Evolutionary conservation across 208 protist species (phyloP), one percentile per base, ranked within the genome.

Genomic region (Acanthamoeba rhysodes): DNA sequence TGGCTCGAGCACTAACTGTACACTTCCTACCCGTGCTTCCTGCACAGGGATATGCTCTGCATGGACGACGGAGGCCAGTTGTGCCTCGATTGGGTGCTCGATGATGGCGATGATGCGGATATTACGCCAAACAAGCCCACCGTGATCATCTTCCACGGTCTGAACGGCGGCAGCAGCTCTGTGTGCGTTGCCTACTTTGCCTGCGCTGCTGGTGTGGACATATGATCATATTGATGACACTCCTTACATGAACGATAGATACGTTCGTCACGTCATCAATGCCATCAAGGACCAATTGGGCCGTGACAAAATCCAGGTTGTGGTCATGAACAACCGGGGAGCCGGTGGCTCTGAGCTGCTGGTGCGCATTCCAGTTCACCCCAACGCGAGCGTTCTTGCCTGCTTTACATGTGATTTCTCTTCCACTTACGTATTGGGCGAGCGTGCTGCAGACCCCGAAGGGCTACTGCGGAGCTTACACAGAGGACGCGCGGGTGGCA

Each of bases 121-220:
- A 48, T 41, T 5, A 14, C 5, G 24, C 22, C 34, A 59, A 27
- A n/a, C 55, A 91, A 45, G 85, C 55, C 85, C 22, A 91, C 85
- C 24, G 62, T 91, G 24, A 91, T 91, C 85, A 91, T 91, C 85
- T 91, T 91, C 34, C 85, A 91, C 41, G 85, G 85, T 24, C 85
- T 91, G 12, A 91, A 91, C 59, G 85, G 85, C 16, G 85, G 85
- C n/a, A 91, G 85, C 62, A 72, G 24, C 41, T 64, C 85, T 72
- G 62, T 72, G 85, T 91, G 50, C n/a, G 48, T 68, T 0, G 16
- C 41, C 34, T 91, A 70, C n/a, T 6, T 68, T 6, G 16, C 9
- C 34, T 53, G 14, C 53, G 1, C 80, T 59, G 27, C 32, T 59
- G 2, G 53, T 22, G 41, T 48, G 41, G 7, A 45, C 4, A 48